Percentiles rank a stretch among this genome's conserved stretches.
These are phyloP conservation scores for Teratosphaeria pseudoeucalypti DNA, from an alignment of 2,329 filamentous ascomycete genomes.

Conservation along the genomic window DNA sequence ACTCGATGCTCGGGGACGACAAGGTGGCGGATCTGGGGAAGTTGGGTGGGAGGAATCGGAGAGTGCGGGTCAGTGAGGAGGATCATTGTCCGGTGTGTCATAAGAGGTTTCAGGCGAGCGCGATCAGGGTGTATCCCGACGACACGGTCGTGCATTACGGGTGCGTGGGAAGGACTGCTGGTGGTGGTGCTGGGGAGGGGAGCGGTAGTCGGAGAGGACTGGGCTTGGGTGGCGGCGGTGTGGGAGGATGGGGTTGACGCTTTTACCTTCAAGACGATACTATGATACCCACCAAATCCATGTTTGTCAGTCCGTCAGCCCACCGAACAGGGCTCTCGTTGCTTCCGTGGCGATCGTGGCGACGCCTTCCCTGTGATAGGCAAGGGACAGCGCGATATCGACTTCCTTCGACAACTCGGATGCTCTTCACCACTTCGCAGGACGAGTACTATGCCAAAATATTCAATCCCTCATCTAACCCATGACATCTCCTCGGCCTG, in stretches of 20 bases:
- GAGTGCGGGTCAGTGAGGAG: slow-evolving; percentile 79
- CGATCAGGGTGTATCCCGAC: slow-evolving; percentile 80
- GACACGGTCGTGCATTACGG: slow-evolving; percentile 39
- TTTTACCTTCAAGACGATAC: background rate
- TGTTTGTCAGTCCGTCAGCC: background rate
- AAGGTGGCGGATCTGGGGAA: slow-evolving; percentile 49
- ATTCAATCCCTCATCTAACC: background rate
- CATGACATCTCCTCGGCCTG: background rate
- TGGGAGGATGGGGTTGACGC: slow-evolving; percentile 5
- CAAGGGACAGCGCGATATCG: background rate
- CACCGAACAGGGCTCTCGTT: background rate
- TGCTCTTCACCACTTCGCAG: background rate
- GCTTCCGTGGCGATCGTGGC: background rate
- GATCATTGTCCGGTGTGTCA: slow-evolving; percentile 85
- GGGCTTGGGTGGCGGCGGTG: background rate
- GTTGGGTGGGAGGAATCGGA: slow-evolving; percentile 44
- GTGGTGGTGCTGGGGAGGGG: slow-evolving; percentile 1
- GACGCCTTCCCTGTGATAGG: background rate
- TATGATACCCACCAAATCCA: background rate
- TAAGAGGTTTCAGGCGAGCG: slow-evolving; percentile 82
- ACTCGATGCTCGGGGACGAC: slow-evolving; percentile 65
- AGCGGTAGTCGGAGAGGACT: background rate
- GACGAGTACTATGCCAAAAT: background rate
- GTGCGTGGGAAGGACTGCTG: slow-evolving; percentile 27
- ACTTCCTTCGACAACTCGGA: background rate